Base-by-base conservation (phyloP, 148 eudicot species). In the Selenicereus undatus region DNA sequence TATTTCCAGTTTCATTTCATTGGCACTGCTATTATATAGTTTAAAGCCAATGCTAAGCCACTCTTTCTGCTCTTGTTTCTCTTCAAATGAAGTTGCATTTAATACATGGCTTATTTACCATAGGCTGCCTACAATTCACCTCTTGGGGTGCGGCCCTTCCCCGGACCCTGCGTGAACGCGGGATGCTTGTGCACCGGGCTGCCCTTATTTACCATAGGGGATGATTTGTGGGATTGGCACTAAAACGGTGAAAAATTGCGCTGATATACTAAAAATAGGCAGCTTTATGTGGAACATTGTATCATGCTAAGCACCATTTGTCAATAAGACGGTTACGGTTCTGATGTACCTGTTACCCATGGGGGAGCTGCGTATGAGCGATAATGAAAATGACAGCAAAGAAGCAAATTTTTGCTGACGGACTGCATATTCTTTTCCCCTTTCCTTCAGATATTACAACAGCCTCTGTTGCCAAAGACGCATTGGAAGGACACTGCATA, bases 401-500 rank as follows among this genome's bases (percentile, higher is more conserved):
- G 4, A 17, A 20, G 16, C 62, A 56, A 56, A 4, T 18, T n/a
- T 56, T 20, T 56, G 14, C 52, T 48, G 1, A 39, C 3, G 43
- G 43, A 39, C 43, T 39, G 43, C 43, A 39, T 32, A 4, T 4
- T 39, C n/a, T n/a, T 39, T 4, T 39, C 3, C 3, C 43, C 43
- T 43, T 75, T 54, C 70, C 26, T 84, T 30, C 89, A 93, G 97
- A 93, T 85, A 81, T 89, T n/a, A 69, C 83, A 66, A 91, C 90
- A 29, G 97, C 97, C 64, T 85, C 88, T 35, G 90, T 83, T 84
- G 95, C 95, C 39, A 93, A 93, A 79, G 90, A 88, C 29, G 85
- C 95, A 78, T 76, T 93, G 76, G 97, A 93, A 86, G 97, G 97
- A 71, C 97, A 93, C 81, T 89, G 93, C 92, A 93, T 93, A 79